Conservation (phyloP, 2,329 filamentous ascomycete species). For the Tolypocladium tundrense region DNA sequence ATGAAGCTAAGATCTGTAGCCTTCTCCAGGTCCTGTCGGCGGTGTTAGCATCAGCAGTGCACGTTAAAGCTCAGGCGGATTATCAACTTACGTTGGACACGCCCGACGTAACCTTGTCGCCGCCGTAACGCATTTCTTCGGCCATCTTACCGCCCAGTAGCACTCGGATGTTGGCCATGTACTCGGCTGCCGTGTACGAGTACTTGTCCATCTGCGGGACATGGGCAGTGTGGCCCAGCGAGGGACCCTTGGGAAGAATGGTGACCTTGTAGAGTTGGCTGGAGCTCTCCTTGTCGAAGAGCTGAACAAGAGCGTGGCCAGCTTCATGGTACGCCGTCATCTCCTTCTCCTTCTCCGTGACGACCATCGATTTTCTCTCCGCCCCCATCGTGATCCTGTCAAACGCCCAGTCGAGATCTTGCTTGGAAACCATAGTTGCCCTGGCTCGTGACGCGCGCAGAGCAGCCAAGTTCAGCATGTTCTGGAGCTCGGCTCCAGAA, state of each 20-base stretch:
- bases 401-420: slow-evolving; percentile 93
- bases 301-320: slow-evolving; percentile 81
- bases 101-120: slow-evolving; percentile 85
- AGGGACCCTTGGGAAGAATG: slow-evolving; percentile 81
- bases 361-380: slow-evolving; percentile 80
- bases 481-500: slow-evolving; percentile 92
- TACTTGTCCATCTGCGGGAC: slow-evolving; percentile 90
- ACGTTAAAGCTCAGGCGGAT: background rate
- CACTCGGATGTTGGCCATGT: slow-evolving; percentile 69
- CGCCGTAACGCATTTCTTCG: slow-evolving; percentile 83
- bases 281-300: slow-evolving; percentile 63
- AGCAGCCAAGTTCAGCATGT: slow-evolving; percentile 91
- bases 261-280: slow-evolving; percentile 92
- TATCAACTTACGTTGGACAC: slow-evolving; percentile 57
- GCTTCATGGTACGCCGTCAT: slow-evolving; percentile 96
- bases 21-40: slow-evolving; percentile 62
- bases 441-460: slow-evolving; percentile 88
- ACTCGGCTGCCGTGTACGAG: slow-evolving; percentile 76
- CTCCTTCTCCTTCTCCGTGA: slow-evolving; percentile 87
- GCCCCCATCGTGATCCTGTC: slow-evolving; percentile 97
- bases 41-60: slow-evolving; percentile 13
- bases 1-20: slow-evolving; percentile 76
- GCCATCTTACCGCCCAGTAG: slow-evolving; percentile 80
- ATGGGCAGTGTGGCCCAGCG: slow-evolving; percentile 78
- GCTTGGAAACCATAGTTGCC: slow-evolving; percentile 60